Conservation (phyloP, 352 stramenopile genomes). For the Globisporangium spinosum region DNA sequence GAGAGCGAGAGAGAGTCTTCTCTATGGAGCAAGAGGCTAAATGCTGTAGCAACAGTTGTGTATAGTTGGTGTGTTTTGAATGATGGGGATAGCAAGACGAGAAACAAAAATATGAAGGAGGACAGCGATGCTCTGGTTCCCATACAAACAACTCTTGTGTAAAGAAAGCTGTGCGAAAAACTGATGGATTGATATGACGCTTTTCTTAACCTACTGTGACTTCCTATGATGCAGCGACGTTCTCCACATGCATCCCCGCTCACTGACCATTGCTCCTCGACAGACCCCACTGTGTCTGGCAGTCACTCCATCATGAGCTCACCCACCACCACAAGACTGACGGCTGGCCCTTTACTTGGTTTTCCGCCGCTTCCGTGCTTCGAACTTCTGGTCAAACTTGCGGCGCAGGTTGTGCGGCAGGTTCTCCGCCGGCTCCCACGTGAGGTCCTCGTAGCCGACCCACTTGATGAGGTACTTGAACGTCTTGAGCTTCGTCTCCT, state of each 20-base stretch:
- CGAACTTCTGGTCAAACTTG: slow-evolving; percentile 78
- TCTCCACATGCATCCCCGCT: background rate
- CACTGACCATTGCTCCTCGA: background rate
- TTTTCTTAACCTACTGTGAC: background rate
- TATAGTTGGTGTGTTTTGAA: slow-evolving; percentile 6
- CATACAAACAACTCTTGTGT: background rate
- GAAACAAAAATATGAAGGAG: background rate
- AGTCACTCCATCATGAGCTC: background rate
- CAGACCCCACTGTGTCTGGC: background rate
- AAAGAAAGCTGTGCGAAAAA: background rate
- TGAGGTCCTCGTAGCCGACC: slow-evolving; percentile 78
- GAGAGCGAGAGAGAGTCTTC: too few relatives aligned
- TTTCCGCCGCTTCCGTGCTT: slow-evolving; percentile 25
- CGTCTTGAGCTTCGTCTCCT: slow-evolving; percentile 59
- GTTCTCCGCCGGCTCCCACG: slow-evolving; percentile 76
- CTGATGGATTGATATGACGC: background rate
- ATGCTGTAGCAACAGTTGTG: slow-evolving; percentile 1
- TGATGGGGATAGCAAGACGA: background rate
- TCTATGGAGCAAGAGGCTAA: background rate
- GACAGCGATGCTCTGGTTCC: background rate
- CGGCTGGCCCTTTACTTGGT: background rate
- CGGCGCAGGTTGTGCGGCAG: slow-evolving; percentile 71
- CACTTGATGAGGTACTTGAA: slow-evolving; percentile 85
- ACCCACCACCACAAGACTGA: background rate
- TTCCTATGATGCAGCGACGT: background rate